These are phyloP conservation scores for Yamadazyma dushanensis DNA, from an alignment of 1,139 yeast species.

Conservation along the genomic window DNA sequence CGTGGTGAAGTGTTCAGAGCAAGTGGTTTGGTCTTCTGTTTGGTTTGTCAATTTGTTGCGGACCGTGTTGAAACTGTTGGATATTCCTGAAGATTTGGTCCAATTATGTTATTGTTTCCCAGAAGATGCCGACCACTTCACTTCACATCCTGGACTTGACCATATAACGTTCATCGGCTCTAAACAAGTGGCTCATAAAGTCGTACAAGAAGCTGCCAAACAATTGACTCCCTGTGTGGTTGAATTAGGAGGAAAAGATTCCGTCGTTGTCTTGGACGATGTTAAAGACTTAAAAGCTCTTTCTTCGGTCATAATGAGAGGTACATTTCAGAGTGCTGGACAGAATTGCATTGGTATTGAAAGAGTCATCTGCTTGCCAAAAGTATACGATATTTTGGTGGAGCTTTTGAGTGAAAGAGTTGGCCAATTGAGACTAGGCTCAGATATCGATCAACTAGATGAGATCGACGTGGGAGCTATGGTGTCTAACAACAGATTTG, in stretches of 20 bases:
- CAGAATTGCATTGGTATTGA: constrained; percentile 98
- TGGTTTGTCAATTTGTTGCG: constrained; percentile 72
- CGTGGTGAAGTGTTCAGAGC: constrained; percentile 90
- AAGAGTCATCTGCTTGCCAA: constrained; percentile 77
- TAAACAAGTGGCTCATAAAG: constrained; percentile 89
- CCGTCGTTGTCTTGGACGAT: constrained; percentile 80
- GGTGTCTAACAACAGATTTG: constrained; percentile 76
- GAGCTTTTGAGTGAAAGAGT: constrained; percentile 58
- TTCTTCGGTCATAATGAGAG: constrained; percentile 85
- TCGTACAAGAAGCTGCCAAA: constrained; percentile 76
- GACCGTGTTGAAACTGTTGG: constrained; percentile 69
- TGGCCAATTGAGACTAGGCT: constrained; percentile 69
- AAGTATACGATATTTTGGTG: constrained; percentile 62
- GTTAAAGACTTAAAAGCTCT: constrained; percentile 56
- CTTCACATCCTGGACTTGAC: constrained; percentile 76
- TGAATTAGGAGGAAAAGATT: constrained; percentile 95
- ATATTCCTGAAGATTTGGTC: constrained; percentile 76
- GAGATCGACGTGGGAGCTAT: constrained; percentile 96
- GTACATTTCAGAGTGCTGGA: constrained; percentile 95
- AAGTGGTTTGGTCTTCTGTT: constrained; percentile 91
- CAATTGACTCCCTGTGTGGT: constrained; percentile 90
- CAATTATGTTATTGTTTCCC: constrained; percentile 82
- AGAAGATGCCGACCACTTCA: constrained; percentile 80
- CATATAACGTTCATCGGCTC: constrained; percentile 96
- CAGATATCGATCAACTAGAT: constrained; percentile 85